phyloP scores from a whole-genome alignment of 192 early-diverging fungal genomes.

The Funneliformis mosseae region DNA sequence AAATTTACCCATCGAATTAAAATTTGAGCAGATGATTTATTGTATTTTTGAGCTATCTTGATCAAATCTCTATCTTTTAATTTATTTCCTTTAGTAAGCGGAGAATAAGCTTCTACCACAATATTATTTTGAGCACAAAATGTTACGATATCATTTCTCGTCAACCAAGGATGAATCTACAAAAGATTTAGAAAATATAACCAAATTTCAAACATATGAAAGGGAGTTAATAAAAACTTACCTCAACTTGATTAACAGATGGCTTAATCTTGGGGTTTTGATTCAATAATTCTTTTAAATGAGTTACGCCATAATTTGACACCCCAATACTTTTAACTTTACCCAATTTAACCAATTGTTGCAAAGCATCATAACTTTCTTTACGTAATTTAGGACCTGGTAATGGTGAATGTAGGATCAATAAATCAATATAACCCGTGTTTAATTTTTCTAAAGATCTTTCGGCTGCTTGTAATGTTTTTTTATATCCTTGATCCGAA shows the following conservation, averaged over 20 bases:
- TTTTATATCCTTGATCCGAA: slow-evolving; percentile 53
- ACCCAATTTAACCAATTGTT: slow-evolving; percentile 50
- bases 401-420: slow-evolving; percentile 61
- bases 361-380: slow-evolving; percentile 55
- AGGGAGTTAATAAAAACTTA: not conserved
- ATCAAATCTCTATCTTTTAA: slow-evolving; percentile 52
- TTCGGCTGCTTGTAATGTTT: slow-evolving; percentile 53
- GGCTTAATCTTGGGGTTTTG: slow-evolving; percentile 47
- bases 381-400: slow-evolving; percentile 48
- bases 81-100: slow-evolving; percentile 53
- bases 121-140: slow-evolving; percentile 54
- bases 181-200: not conserved
- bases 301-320: slow-evolving; percentile 56
- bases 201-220: not conserved
- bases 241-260: slow-evolving; percentile 61
- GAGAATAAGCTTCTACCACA: slow-evolving; percentile 58
- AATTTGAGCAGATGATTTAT: slow-evolving; percentile 59
- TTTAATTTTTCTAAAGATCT: slow-evolving; percentile 54
- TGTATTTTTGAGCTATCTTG: slow-evolving; percentile 52
- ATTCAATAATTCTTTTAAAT: slow-evolving; percentile 53
- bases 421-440: slow-evolving; percentile 62
- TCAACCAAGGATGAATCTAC: slow-evolving; percentile 51
- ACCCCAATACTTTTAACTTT: slow-evolving; percentile 60
- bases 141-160: slow-evolving; percentile 45
- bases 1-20: slow-evolving; percentile 54